Base-by-base conservation (phyloP, 1,284 basidiomycete genomes). In the Xerocomus minutiporus region DNA sequence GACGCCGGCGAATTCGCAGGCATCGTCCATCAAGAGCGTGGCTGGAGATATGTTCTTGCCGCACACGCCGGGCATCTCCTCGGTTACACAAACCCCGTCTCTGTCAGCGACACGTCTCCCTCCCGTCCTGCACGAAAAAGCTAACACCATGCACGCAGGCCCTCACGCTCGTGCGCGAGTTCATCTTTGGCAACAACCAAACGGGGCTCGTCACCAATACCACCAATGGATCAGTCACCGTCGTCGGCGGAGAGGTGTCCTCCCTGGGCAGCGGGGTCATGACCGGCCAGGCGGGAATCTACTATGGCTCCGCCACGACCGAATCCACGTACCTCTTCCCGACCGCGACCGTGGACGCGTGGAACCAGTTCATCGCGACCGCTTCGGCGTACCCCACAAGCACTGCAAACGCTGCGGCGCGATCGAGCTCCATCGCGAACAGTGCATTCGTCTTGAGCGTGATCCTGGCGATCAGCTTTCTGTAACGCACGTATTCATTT, bases 1-100 rank as follows among this genome's bases (percentile, higher is more conserved):
- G 83, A 85, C 51, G 63, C 65, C 2, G 79, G 80, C 23, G 71
- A 79, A 43, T 79, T 82, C 56, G 84, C 80, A 1, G 86, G 86
- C 0, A 81, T 87, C 26, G 74, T 87, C 23, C 84, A 86, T 60
- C 86, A 88, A 64, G 86, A 88, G 64, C 77, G 85, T 41, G 78
- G 78, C 45, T 83, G 82, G 77, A 81, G 81, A 11, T 88, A 85
- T 61, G 77, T 73, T 2, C 73, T 88, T 20, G 77, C 82, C 60
- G 68, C 74, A 46, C 70, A 73, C 50, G 76, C 84, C 4, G 82
- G 83, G 1, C 84, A 88, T 61, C 70, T 84, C 13, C 72, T 87
- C 8, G 74, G 81, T 1, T 59, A 70, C 17, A 69, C 68, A 46
- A 71, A 74, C 28, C 85, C 86, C 4, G 63, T 63, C 52, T 73